phyloP scores from a whole-genome alignment of 345 rosid species.

The Luvunga scandens region DNA sequence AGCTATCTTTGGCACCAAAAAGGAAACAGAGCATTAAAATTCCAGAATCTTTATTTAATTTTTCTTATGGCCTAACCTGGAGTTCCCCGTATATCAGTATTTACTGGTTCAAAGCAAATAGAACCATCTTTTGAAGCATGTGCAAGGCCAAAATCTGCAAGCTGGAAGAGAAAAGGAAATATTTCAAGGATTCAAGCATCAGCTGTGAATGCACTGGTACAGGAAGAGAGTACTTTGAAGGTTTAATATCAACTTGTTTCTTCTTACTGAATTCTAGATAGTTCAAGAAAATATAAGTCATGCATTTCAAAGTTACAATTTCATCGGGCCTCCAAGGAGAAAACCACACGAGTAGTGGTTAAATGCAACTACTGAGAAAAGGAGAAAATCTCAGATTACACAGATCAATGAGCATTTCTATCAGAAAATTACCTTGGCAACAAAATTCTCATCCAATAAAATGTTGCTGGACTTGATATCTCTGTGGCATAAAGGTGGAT shows the following conservation, averaged over 20 bases:
- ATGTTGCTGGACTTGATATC: slow-evolving; percentile 98
- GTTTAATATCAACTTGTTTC: background rate
- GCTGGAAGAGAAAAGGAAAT: slow-evolving; percentile 38
- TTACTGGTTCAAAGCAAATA: slow-evolving; percentile 79
- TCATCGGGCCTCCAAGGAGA: background rate
- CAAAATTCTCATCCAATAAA: slow-evolving; percentile 79
- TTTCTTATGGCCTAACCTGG: slow-evolving; percentile 59
- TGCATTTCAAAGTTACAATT: background rate
- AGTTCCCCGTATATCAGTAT: slow-evolving; percentile 89
- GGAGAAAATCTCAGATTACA: background rate
- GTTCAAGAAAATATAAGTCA: background rate
- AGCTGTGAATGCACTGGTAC: background rate
- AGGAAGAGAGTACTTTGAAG: background rate
- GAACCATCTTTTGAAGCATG: slow-evolving; percentile 93
- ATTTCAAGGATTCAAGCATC: slow-evolving; percentile 3
- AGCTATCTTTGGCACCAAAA: slow-evolving; percentile 6
- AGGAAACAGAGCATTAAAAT: background rate
- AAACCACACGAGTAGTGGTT: background rate
- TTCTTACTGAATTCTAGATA: background rate
- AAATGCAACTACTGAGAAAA: background rate
- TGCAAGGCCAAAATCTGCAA: slow-evolving; percentile 97
- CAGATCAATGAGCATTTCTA: background rate
- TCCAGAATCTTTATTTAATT: background rate
- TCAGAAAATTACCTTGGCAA: slow-evolving; percentile 65
- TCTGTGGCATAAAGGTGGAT: slow-evolving; percentile 94